Evolutionary conservation across 345 rosid genomes (phyloP).

Genomic region (Clausena lansium): DNA sequence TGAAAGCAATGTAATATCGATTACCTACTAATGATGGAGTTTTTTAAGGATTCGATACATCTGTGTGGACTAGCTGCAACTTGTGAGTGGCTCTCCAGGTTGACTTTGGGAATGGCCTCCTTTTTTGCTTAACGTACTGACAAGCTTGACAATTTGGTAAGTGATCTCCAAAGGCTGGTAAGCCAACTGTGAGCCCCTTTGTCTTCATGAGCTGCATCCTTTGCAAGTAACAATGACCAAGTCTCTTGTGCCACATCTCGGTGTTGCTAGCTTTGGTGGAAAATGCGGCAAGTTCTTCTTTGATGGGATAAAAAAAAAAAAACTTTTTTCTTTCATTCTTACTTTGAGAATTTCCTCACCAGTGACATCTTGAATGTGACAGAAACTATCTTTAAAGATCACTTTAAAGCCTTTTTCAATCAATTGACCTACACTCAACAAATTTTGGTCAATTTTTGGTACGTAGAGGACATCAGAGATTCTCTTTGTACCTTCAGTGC

Average conservation of each 20-base stretch:
- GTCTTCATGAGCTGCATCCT: background rate
- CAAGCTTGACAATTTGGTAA: background rate
- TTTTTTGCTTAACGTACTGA: background rate
- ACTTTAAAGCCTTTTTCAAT: background rate
- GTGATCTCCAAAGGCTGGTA: background rate
- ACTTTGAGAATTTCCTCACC: background rate
- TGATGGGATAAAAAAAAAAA: background rate
- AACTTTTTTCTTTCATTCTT: background rate
- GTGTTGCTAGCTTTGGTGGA: background rate
- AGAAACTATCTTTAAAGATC: background rate
- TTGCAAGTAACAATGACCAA: slow-evolving; percentile 6
- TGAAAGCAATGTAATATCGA: background rate
- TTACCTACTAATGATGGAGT: background rate
- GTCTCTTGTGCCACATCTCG: slow-evolving; percentile 6
- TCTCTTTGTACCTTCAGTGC: background rate
- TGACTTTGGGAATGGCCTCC: background rate
- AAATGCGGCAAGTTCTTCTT: background rate
- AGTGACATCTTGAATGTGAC: background rate
- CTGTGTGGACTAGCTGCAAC: background rate
- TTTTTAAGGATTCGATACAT: background rate
- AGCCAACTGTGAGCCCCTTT: background rate
- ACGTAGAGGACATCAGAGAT: background rate
- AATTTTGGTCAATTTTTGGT: background rate
- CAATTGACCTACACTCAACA: background rate
- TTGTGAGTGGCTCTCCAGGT: background rate